Base-by-base conservation (phyloP, 352 stramenopile genomes). In the Phytophthora brassicae region DNA sequence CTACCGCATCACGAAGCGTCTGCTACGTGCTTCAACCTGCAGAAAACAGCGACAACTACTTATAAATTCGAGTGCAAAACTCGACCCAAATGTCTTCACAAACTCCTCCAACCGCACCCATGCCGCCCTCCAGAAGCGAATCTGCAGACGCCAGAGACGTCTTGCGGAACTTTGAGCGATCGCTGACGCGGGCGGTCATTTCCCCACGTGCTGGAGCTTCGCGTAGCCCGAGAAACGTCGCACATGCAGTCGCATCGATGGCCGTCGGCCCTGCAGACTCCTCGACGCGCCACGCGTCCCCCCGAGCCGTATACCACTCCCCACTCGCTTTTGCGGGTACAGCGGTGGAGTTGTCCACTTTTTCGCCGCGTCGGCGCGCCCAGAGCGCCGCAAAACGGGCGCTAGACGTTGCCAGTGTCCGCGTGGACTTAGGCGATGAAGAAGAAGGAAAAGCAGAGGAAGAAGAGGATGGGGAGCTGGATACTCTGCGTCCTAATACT, bases 251-350 rank as follows among this genome's bases (percentile, higher is more conserved):
- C 8, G 61, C 61, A 28, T 48, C 61, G 3, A 14, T 62, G 12
- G 35, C 7, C 36, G 9, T 20, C 46, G 16, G 55, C 46, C 20
- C 47, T 29, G 22, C 14, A 23, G 3, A 56, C 28, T 24, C 38
- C 14, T 45, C 39, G 19, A 43, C 29, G 14, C 56, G 59, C 43
- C 57, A 70, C 19, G 23, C 66, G 60, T 91, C 81, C 0, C 81
- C 81, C 9, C 61, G 80, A 33, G 81, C 81, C 3, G 78, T 93
- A 14, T 66, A 85, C 17, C 79, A 93, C 66, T 89, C 80, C 26
- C 72, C 81, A 3, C 62, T 69, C 23, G 75, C 75, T 1, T 88
- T 89, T 29, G 68, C 66, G 0, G 70, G 78, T 48, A 56, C 66
- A 23, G 60, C 67, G 19, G 70, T 76, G 2, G 57, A 67, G 16